Base-by-base conservation (phyloP, 768 basidiomycete genomes). In the Termitomyces sp. region DNA sequence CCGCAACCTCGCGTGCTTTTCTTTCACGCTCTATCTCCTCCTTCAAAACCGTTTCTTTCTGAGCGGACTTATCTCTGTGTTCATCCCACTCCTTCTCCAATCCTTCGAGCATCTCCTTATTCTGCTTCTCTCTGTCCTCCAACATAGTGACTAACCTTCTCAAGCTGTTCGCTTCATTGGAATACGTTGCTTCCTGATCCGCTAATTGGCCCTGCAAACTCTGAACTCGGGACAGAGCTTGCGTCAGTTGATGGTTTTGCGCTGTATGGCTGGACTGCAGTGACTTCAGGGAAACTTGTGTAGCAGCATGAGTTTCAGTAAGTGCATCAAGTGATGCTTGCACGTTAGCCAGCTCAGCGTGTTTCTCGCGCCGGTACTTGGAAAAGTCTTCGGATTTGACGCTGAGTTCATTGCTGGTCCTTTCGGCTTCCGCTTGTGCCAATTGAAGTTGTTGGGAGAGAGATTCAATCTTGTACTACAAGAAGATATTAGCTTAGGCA, bases 91-190 rank as follows among this genome's bases (percentile, higher is more conserved):
- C 93, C 30, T 76, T 79, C 71, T 97, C 95, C 55, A 98, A 84
- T 39, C 79, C 79, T 24, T 93, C 88, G 0, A 98, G 87, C 53
- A 93, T 84, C 22, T 83, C 80, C 74, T 92, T 91, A 22, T 91
- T 84, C 61, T 95, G 89, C 53, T 86, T 85, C 69, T 95, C 93
- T 37, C 95, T 82, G 56, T 88, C 88, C 69, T 98, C 93, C 79
- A 97, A 87, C 77, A 95, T 83, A 7, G 81, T 75, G 12, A 95
- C 87, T 18, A 97, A 77, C 32, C 93, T 81, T 57, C 84, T 82
- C 63, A 95, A 73, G 13, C 85, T 83, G 40, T 81, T 84, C 2
- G 87, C 85, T 69, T 98, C 95, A 57, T 80, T 83, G 0, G 88
- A 80, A 68, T 92, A 95, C 1, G 85, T 86, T 1, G 88, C 85